Evolutionary conservation across 1,284 basidiomycete genomes (phyloP), one percentile per base, ranked within the genome.

Genomic region (Ceratobasidium sp.): DNA sequence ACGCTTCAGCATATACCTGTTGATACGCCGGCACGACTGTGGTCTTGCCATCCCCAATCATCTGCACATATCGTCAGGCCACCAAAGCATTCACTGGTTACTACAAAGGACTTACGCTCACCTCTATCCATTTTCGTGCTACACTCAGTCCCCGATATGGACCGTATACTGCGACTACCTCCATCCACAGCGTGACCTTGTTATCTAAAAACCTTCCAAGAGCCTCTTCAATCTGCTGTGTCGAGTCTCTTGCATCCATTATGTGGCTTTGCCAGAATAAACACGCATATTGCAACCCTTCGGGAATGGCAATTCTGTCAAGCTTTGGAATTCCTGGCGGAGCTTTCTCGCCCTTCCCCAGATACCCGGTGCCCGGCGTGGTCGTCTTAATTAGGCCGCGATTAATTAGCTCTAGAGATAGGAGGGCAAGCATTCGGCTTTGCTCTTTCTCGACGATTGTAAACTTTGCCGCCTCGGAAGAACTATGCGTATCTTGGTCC

Each of bases 251-350:
- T 50, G 28, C 4, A 38, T 56, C 67, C 20, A 28, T n/a, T 10
- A 54, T 23, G 38, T 71, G 68, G 54, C 46, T 54, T 5, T 15
- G 20, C 68, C 68, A 71, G 56, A 44, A 59, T n/a, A 13, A 38
- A 40, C 54, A 56, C 10, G 54, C 52, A 26, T 71, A 71, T 33
- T 28, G 59, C 54, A 71, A n/a, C 26, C 28, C 56, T 42, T 56
- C 50, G 10, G 56, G 59, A 15, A 71, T 44, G 1, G 17, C 48
- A 10, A 23, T 26, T 23, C 10, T 40, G 9, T 20, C 38, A 7
- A 71, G 42, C 5, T 3, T 17, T 12, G 68, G 68, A 2, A 70
- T 40, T 2, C 68, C 68, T 44, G 48, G 64, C 2, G 15, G 3
- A n/a, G 13, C 7, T 10, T 40, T 7, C 9, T 26, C 17, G 5